phyloP scores from a whole-genome alignment of 164 flowering plant species.

The Pachysandra terminalis region DNA sequence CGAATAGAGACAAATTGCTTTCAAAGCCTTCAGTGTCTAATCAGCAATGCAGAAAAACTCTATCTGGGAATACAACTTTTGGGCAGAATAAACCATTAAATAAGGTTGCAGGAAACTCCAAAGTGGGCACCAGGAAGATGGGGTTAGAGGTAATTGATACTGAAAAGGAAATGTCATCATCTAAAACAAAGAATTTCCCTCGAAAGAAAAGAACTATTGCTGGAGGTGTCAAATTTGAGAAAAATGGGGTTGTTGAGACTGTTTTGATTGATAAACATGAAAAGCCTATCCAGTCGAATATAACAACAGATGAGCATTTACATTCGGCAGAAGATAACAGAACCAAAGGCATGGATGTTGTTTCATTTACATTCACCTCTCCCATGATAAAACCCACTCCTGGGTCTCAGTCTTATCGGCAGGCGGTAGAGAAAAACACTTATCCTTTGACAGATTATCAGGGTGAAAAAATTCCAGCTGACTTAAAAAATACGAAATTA shows the following conservation, averaged over 20 bases:
- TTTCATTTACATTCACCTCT: conserved; percentile 90
- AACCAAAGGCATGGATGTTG: conserved; percentile 70
- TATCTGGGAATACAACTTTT: conserved; percentile 36
- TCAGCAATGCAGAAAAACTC: conserved; percentile 39
- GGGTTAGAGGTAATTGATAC: conserved; percentile 29
- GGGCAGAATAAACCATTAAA: conserved; percentile 31
- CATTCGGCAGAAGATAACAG: conserved; percentile 43
- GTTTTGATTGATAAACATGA: conserved; percentile 20
- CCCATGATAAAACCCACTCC: conserved; percentile 51
- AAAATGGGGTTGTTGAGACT: conserved; percentile 25
- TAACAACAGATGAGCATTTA: conserved; percentile 18
- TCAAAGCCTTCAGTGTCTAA: conserved; percentile 41
- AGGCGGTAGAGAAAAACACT: conserved; percentile 22
- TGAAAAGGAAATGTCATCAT: conserved; percentile 33
- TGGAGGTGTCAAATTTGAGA: conserved; percentile 32
- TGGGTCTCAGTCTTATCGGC: conserved; percentile 35
- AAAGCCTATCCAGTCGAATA: conserved; percentile 26
- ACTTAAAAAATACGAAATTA: conserved; percentile 28
- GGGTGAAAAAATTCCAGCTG: conserved; percentile 27
- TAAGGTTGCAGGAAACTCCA: conserved; percentile 37
- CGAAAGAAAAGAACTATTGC: conserved; percentile 62
- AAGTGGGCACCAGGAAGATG: conserved; percentile 45
- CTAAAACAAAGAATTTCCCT: conserved; percentile 39
- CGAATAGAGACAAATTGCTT: conserved; percentile 40
- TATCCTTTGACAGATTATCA: conserved; percentile 22